phyloP scores from a whole-genome alignment of 768 basidiomycete species.

The Sutorius australiensis region DNA sequence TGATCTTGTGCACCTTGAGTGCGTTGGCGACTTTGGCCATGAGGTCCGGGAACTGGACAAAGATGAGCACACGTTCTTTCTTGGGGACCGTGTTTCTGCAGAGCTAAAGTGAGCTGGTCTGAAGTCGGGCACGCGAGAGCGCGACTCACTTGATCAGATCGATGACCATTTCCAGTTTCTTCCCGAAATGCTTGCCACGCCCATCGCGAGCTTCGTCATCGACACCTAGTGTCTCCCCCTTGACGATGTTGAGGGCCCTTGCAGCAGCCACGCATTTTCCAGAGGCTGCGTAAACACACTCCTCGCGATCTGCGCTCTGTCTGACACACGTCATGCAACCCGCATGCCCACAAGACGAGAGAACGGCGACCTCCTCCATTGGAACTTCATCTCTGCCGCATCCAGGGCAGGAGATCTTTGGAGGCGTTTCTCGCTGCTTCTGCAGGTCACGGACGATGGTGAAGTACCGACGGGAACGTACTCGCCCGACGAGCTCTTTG shows the following conservation, averaged over 20 bases:
- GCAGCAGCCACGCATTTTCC: slow-evolving; percentile 78
- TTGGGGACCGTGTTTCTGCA: slow-evolving; percentile 62
- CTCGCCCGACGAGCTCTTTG: slow-evolving; percentile 87
- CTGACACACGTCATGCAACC: slow-evolving; percentile 77
- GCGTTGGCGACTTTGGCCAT: slow-evolving; percentile 89
- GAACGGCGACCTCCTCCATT: slow-evolving; percentile 69
- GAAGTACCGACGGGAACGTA: slow-evolving; percentile 90
- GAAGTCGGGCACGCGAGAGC: not conserved
- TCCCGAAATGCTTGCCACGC: slow-evolving; percentile 72
- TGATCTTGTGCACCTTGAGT: slow-evolving; percentile 64
- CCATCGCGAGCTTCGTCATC: slow-evolving; percentile 75
- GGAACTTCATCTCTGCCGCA: slow-evolving; percentile 57
- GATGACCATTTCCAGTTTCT: slow-evolving; percentile 76
- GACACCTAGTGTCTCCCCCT: slow-evolving; percentile 71
- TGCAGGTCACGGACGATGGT: slow-evolving; percentile 87
- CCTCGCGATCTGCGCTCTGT: slow-evolving; percentile 68
- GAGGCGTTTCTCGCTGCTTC: slow-evolving; percentile 59
- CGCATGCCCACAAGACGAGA: slow-evolving; percentile 90
- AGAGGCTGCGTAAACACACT: slow-evolving; percentile 71
- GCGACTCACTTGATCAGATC: slow-evolving; percentile 64
- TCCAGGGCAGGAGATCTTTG: slow-evolving; percentile 56
- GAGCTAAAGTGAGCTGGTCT: not conserved
- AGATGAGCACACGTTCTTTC: slow-evolving; percentile 81
- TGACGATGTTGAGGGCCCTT: slow-evolving; percentile 77
- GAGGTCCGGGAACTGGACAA: slow-evolving; percentile 94